Evolutionary conservation across 768 basidiomycete genomes (phyloP).

Genomic region (Collybia mongolica): DNA sequence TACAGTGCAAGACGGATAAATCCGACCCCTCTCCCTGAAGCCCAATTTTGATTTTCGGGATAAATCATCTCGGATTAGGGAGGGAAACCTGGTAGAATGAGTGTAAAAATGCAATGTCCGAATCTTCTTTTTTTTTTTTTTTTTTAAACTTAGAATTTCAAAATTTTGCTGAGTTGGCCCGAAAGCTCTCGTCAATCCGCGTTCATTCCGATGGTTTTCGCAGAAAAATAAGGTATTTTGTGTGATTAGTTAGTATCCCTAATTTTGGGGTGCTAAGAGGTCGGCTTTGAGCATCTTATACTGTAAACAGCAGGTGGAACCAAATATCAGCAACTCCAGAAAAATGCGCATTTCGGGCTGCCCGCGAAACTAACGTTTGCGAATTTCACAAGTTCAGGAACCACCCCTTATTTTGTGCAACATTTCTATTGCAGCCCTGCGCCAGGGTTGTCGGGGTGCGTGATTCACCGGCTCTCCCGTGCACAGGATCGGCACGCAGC

Average conservation of each 20-base stretch:
- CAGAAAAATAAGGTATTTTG: neutral
- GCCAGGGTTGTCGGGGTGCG: too few relatives aligned
- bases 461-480: too few relatives aligned
- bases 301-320: too few relatives aligned
- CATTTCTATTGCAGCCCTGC: too few relatives aligned
- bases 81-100: constrained; percentile 1
- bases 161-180: neutral
- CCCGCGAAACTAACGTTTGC: too few relatives aligned
- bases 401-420: too few relatives aligned
- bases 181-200: constrained; percentile 6
- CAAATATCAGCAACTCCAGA: too few relatives aligned
- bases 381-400: too few relatives aligned
- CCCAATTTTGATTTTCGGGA: neutral
- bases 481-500: too few relatives aligned
- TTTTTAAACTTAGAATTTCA: constrained; percentile 1
- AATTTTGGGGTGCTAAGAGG: neutral
- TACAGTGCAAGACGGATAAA: constrained; percentile 6
- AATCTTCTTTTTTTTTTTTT: neutral
- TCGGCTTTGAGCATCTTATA: neutral
- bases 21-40: constrained; percentile 1
- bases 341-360: too few relatives aligned
- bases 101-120: constrained; percentile 9
- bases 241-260: neutral
- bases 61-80: constrained; percentile 1
- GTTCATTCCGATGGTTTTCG: constrained; percentile 4